Conservation (phyloP, 1,139 yeast species). For the Citeromyces hawaiiensis region DNA sequence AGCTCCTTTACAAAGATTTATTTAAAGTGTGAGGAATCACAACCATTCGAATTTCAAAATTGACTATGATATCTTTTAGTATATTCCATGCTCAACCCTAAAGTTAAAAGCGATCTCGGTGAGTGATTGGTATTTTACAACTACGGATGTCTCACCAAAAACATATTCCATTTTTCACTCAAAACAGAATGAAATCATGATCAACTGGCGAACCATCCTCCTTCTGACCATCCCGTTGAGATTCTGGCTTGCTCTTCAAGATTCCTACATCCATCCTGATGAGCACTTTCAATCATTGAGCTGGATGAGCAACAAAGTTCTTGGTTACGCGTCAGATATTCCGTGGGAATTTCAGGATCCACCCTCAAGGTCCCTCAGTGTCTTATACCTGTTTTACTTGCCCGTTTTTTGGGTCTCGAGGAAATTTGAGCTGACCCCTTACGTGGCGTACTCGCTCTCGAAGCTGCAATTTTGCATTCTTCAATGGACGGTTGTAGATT, state of each 20-base stretch:
- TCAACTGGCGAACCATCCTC: constrained; percentile 33
- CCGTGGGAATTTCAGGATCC: constrained; percentile 77
- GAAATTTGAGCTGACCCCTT: constrained; percentile 21
- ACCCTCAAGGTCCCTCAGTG: constrained; percentile 67
- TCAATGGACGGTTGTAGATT: constrained; percentile 48
- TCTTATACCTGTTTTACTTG: constrained; percentile 56
- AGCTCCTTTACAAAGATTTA: too few species aligned
- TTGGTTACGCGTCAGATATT: constrained; percentile 32
- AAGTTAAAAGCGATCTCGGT: too few species aligned
- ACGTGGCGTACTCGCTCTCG: constrained; percentile 38
- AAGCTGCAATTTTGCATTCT: constrained; percentile 44
- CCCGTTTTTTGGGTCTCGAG: constrained; percentile 36
- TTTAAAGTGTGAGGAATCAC: too few species aligned
- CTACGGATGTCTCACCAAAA: too few species aligned
- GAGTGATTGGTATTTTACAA: too few species aligned
- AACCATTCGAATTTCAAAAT: too few species aligned
- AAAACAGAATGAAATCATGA: not conserved
- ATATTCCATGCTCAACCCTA: too few species aligned
- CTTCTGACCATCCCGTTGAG: constrained; percentile 31
- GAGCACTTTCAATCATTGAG: constrained; percentile 90
- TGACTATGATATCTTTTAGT: too few species aligned
- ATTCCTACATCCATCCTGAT: constrained; percentile 93
- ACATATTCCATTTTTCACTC: too few species aligned
- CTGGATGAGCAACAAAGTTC: constrained; percentile 31
- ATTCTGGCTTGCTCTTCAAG: constrained; percentile 46